Percentiles rank a stretch among this genome's conserved stretches.
Evolutionary conservation across 768 basidiomycete species (phyloP).

Genomic region (Naganishia vaughanmartiniae): DNA sequence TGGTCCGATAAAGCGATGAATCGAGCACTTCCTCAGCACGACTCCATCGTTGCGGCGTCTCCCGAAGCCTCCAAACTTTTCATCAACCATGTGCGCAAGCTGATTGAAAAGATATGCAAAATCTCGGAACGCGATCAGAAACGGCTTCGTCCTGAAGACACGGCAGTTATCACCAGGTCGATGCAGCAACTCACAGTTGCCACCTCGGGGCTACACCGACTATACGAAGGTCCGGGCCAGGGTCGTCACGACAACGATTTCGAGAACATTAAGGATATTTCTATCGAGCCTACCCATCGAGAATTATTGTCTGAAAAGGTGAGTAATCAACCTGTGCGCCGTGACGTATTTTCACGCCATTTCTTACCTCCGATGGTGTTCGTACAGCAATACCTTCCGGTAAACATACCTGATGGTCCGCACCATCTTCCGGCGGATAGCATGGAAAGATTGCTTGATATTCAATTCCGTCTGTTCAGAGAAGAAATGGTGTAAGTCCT

Average conservation of each 20-base stretch:
- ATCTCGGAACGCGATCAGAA: not conserved
- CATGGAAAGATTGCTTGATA: not conserved
- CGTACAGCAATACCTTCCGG: not conserved
- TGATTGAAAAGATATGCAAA: not conserved
- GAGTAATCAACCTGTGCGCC: not conserved
- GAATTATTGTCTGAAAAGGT: not conserved
- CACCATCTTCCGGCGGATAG: not conserved
- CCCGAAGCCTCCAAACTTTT: not conserved
- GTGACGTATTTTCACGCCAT: not conserved
- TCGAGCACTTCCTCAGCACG: not conserved
- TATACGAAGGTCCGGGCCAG: not conserved
- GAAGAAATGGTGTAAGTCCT: conserved; percentile 3
- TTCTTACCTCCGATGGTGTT: not conserved
- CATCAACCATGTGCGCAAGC: not conserved
- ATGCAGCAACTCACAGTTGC: not conserved
- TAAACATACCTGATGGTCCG: not conserved
- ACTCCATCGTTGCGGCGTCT: not conserved
- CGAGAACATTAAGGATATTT: not conserved
- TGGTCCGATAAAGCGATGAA: not conserved
- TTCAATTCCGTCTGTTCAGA: not conserved
- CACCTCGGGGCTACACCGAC: not conserved
- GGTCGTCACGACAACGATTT: conserved; percentile 3
- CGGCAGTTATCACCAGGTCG: not conserved
- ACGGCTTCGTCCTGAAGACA: not conserved
- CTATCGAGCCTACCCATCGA: not conserved